Base-by-base conservation (phyloP, 2,329 filamentous ascomycete species). In the Botrytis pseudocinerea region DNA sequence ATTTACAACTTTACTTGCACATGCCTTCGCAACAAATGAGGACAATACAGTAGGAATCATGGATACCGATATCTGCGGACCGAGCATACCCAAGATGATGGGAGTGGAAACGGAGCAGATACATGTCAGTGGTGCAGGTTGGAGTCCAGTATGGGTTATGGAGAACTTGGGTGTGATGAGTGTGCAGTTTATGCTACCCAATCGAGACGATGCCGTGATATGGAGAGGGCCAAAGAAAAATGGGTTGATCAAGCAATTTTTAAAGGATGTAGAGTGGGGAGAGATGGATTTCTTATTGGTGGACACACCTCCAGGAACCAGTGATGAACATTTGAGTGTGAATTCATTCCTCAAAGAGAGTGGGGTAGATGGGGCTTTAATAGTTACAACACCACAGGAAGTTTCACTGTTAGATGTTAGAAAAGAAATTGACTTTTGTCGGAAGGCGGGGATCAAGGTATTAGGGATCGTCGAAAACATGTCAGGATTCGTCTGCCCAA, bases 211-310 rank as follows among this genome's bases (percentile, higher is more conserved):
- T 80, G 96, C 96, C 5, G 91, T 99, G 59, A 99, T 99, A 77
- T 99, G 96, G 96, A 89, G 96, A 69, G 96, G 96, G 0, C 92
- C 96, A 4, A 99, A 99, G 88, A 99, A 99, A 88, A 99, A 98
- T 80, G 96, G 96, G 0, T 84, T 99, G 73, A 98, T 99, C 81
- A 99, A 99, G 85, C 93, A 97, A 82, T 99, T 99, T 78, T 84
- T 99, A 69, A 98, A 97, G 85, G 97, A 99, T 80, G 96, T 99
- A 10, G 94, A 97, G 81, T 99, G 97, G 96, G 96, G 96, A 16
- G 93, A 97, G 74, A 85, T 98, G 82, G 96, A 99, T 80, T 97
- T 95, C 77, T 81, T 99, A 73, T 87, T 99, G 69, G 94, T 98
- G 18, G 96, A 99, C 82, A 99, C 96, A 1, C 96, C 97, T 1